Conservation (phyloP, 2,329 filamentous ascomycete species). For the Claviceps sp. region DNA sequence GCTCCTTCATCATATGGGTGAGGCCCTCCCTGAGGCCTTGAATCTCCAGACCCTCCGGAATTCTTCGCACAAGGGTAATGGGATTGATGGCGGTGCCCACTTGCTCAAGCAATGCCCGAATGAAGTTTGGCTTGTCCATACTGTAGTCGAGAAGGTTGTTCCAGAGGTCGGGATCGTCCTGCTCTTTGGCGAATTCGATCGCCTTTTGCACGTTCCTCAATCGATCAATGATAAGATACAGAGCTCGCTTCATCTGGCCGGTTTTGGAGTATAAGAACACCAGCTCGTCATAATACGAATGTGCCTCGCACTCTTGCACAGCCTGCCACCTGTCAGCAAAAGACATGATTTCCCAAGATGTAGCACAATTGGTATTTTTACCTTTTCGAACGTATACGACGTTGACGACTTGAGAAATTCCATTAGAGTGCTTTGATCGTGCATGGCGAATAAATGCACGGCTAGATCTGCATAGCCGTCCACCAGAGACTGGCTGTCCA, state of each 20-base stretch:
- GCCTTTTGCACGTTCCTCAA: slow-evolving; percentile 83
- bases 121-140: slow-evolving; percentile 96
- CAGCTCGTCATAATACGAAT: slow-evolving; percentile 79
- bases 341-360: neutral
- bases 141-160: slow-evolving; percentile 87
- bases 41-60: slow-evolving; percentile 87
- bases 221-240: slow-evolving; percentile 89
- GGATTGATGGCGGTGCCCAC: slow-evolving; percentile 90
- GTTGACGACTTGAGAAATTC: slow-evolving; percentile 76
- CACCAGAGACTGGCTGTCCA: slow-evolving; percentile 55
- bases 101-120: slow-evolving; percentile 80
- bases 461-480: slow-evolving; percentile 81
- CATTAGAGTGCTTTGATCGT: slow-evolving; percentile 70
- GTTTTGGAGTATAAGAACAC: slow-evolving; percentile 93
- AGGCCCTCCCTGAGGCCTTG: slow-evolving; percentile 80
- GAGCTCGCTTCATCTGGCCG: slow-evolving; percentile 79
- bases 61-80: slow-evolving; percentile 76
- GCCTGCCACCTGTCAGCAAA: slow-evolving; percentile 29
- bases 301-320: slow-evolving; percentile 64
- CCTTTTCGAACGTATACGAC: slow-evolving; percentile 75
- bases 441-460: slow-evolving; percentile 73
- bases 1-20: slow-evolving; percentile 83
- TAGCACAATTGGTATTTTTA: slow-evolving; percentile 13
- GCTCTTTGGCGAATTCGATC: slow-evolving; percentile 87
- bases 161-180: slow-evolving; percentile 87